These are phyloP conservation scores for Dictyostelium citrinum DNA, from an alignment of 78 protist genomes.

Conservation along the genomic window DNA sequence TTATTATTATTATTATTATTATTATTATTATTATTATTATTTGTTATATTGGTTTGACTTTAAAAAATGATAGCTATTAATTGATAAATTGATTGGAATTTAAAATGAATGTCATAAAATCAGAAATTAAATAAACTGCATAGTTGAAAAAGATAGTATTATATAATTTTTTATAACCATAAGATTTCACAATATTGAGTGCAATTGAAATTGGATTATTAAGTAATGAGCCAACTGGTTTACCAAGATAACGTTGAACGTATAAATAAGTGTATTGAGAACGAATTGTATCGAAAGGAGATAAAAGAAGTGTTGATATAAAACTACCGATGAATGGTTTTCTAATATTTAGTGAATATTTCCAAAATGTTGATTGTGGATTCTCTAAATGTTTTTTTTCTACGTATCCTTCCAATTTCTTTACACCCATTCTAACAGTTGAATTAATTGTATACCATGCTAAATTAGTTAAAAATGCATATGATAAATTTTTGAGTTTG, in stretches of 20 bases:
- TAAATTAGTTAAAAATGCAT: too few species aligned
- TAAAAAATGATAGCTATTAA: too few species aligned
- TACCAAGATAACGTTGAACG: not conserved
- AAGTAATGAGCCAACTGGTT: not conserved
- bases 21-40: too few species aligned
- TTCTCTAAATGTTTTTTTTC: not conserved
- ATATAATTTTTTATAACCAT: not conserved
- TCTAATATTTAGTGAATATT: not conserved
- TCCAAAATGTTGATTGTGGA: not conserved
- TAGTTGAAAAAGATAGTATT: not conserved
- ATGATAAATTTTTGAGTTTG: too few species aligned
- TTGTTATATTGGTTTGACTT: too few species aligned
- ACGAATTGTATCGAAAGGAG: not conserved
- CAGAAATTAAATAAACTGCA: too few species aligned
- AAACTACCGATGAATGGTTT: not conserved
- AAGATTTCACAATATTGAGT: not conserved
- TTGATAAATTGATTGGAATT: too few species aligned
- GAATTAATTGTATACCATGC: too few species aligned
- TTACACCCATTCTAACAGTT: not conserved
- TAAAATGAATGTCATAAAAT: too few species aligned
- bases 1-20: too few species aligned
- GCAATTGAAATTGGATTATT: not conserved
- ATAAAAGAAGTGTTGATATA: not conserved
- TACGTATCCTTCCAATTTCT: not conserved
- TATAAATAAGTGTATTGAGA: not conserved